Conservation (phyloP, 495 filamentous ascomycete genomes). For the Pyrenula massariospora region DNA sequence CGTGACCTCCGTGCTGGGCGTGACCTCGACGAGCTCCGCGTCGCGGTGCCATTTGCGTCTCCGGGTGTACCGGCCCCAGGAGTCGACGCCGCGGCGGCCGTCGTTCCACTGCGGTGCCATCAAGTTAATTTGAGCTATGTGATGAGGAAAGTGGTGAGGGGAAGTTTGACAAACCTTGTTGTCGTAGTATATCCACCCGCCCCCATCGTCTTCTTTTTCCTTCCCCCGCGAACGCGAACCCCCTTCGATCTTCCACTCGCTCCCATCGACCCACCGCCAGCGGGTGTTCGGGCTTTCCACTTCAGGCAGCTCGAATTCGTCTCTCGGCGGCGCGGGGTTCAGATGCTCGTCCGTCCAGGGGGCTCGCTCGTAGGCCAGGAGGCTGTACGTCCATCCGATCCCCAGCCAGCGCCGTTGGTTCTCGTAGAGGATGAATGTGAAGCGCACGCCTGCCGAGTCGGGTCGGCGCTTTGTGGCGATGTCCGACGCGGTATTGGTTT, state of each 20-base stretch:
- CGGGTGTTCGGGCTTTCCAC: conserved; percentile 67
- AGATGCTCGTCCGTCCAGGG: conserved; percentile 96
- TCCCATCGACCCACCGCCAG: conserved; percentile 82
- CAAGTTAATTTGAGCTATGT: not conserved
- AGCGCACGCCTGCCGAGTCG: conserved; percentile 66
- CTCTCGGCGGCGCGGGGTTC: conserved; percentile 63
- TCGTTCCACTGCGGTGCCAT: conserved; percentile 65
- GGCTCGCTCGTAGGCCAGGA: conserved; percentile 78
- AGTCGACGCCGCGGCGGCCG: conserved; percentile 74
- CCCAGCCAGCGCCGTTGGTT: conserved; percentile 95
- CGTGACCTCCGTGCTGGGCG: conserved; percentile 27
- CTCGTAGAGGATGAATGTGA: conserved; percentile 92
- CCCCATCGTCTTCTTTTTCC: conserved; percentile 37
- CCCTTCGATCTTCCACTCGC: conserved; percentile 82
- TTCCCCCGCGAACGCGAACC: conserved; percentile 31
- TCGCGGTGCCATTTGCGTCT: conserved; percentile 93
- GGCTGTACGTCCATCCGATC: conserved; percentile 82
- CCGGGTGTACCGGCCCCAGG: conserved; percentile 91
- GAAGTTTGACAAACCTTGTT: conserved; percentile 58
- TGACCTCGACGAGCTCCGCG: conserved; percentile 80
- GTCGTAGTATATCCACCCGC: conserved; percentile 96
- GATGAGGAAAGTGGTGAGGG: not conserved
- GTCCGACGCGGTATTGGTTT: conserved; percentile 30
- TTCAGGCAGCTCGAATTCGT: conserved; percentile 77
- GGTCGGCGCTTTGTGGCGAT: conserved; percentile 40